phyloP scores from a whole-genome alignment of 345 rosid genomes.

The Erucastrum elatum region DNA sequence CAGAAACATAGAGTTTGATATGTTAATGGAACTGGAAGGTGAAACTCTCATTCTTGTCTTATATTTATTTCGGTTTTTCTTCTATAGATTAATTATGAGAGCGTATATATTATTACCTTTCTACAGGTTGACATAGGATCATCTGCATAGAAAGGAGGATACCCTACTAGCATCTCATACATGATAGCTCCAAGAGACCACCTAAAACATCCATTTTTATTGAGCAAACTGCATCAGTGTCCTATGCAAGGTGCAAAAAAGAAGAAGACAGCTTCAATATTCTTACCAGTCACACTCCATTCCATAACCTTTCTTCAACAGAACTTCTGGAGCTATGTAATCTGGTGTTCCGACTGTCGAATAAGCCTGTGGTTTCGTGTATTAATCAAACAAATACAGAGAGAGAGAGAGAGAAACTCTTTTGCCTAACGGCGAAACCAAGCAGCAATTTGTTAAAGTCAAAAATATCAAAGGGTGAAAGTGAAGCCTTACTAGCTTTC shows the following conservation, averaged over 20 bases:
- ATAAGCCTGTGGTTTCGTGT: conserved; percentile 67
- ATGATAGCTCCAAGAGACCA: conserved; percentile 99
- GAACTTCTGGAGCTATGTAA: conserved; percentile 94
- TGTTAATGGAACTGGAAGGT: not conserved
- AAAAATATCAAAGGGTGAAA: not conserved
- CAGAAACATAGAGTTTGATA: not conserved
- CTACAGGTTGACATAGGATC: conserved; percentile 97
- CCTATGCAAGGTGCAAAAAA: too few relatives aligned
- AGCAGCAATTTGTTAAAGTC: not conserved
- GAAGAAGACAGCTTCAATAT: too few relatives aligned
- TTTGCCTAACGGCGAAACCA: too few relatives aligned
- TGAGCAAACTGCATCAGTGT: too few relatives aligned
- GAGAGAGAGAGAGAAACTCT: not conserved
- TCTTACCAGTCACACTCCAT: conserved; percentile 94
- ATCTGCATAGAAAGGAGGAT: conserved; percentile 98
- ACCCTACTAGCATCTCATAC: conserved; percentile 97
- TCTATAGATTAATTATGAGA: not conserved
- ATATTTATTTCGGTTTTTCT: not conserved
- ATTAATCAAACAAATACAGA: conserved; percentile 4
- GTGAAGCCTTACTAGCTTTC: conserved; percentile 51
- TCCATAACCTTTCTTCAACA: conserved; percentile 94
- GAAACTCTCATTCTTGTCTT: not conserved
- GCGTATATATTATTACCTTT: conserved; percentile 52
- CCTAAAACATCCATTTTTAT: conserved; percentile 39
- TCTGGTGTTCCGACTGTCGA: conserved; percentile 99